Evolutionary conservation across 306 rosid genomes (phyloP).

Genomic region (Prinsepia uniflora): DNA sequence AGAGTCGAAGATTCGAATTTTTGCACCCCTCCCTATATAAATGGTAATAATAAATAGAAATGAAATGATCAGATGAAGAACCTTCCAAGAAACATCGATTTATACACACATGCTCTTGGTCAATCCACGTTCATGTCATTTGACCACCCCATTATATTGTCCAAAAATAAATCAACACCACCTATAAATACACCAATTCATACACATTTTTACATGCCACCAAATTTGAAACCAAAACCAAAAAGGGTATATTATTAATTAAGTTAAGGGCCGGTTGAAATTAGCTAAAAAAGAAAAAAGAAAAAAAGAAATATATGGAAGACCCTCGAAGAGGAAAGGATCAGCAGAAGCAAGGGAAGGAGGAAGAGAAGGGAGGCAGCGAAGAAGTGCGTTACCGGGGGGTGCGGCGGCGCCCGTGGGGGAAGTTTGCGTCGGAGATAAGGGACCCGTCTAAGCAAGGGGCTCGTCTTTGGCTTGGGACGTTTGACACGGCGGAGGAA

Average conservation of each 20-base stretch:
- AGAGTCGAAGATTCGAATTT: constrained; percentile 61
- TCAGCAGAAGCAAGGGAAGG: constrained; percentile 20
- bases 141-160: not conserved
- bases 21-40: constrained; percentile 17
- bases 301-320: constrained; percentile 32
- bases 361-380: constrained; percentile 27
- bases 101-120: constrained; percentile 20
- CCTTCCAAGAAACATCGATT: constrained; percentile 27
- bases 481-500: constrained; percentile 76
- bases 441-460: constrained; percentile 74
- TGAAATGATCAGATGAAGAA: constrained; percentile 16
- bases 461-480: constrained; percentile 76
- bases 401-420: constrained; percentile 73
- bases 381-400: constrained; percentile 61
- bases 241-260: not conserved
- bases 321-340: constrained; percentile 38
- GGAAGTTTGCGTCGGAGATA: constrained; percentile 83
- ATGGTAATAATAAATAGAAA: not conserved
- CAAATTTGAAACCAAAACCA: constrained; percentile 10
- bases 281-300: no score
- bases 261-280: not conserved
- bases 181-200: constrained; percentile 13
- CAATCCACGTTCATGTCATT: constrained; percentile 40
- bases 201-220: constrained; percentile 1
- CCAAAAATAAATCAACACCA: not conserved